Evolutionary conservation across 352 stramenopile species (phyloP), one percentile per base, ranked within the genome.

Genomic region (Globisporangium iwayamae): DNA sequence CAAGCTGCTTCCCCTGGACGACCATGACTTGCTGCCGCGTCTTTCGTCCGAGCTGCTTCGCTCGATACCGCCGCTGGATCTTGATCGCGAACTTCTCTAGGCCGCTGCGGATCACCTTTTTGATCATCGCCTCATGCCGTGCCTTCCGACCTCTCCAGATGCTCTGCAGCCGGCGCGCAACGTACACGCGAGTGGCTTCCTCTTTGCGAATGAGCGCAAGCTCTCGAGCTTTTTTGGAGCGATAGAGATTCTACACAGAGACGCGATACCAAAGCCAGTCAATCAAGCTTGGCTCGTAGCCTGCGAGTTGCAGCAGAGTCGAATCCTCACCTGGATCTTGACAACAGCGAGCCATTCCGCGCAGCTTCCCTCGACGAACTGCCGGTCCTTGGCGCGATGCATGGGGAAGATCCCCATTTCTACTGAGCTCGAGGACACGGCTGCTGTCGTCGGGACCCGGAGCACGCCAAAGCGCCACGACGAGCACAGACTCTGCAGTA

Each of bases 51-150:
- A 76, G 65, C 16, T 72, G 64, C 50, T 75, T 76, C 2, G 71
- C 71, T 0, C 85, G 78, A 54, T 86, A 94, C n/a, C 72, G 69
- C 6, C 81, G 83, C 50, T 94, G 85, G 62, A 94, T 92, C 25
- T 83, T 70, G 41, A 61, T 83, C 32, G 83, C 81, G 9, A 71
- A 79, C 57, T 79, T 75, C 25, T 91, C 79, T 1, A 73, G 55
- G 11, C 75, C 77, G 1, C 71, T 79, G 1, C 70, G 59, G 20
- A 89, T 73, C 32, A 90, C 65, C 57, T 74, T 78, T 16, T 68
- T 60, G 9, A 94, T 30, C 32, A 90, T 32, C 7, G 76, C 69
- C 53, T 83, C 62, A 58, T 82, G 76, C 10, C 81, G 70, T 5
- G 73, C 76, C 46, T 78, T 67, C 1, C 79, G 73, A 0, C 79